Evolutionary conservation across 441 rosid genomes (phyloP).

Genomic region (Raphanus hybrid): DNA sequence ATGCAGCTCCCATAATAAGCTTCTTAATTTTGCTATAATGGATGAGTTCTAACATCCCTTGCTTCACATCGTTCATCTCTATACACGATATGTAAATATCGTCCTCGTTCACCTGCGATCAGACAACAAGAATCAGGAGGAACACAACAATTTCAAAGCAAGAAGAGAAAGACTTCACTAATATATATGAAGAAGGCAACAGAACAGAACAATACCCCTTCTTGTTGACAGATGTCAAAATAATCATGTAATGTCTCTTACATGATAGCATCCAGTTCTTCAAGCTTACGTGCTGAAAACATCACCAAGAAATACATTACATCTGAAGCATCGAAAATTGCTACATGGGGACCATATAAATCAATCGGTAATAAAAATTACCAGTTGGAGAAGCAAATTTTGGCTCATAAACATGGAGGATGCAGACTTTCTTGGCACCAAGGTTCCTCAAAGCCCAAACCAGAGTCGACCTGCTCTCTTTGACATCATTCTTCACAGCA

Average conservation of each 20-base stretch:
- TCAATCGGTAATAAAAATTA: not conserved
- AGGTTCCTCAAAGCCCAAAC: constrained; percentile 67
- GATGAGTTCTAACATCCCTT: constrained; percentile 77
- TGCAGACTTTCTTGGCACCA: constrained; percentile 47
- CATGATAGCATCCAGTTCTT: constrained; percentile 52
- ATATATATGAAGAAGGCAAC: not conserved
- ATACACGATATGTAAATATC: constrained; percentile 44
- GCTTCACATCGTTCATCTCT: constrained; percentile 66
- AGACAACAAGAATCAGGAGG: constrained; percentile 2
- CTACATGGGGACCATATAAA: not conserved
- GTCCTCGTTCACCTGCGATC: constrained; percentile 39
- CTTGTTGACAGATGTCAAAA: constrained; percentile 51
- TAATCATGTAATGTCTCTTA: constrained; percentile 56
- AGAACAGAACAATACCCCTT: constrained; percentile 52
- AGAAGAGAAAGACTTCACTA: not conserved
- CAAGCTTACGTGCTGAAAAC: constrained; percentile 43
- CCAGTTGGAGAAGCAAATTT: constrained; percentile 41
- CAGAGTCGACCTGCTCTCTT: constrained; percentile 60
- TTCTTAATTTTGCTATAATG: constrained; percentile 60
- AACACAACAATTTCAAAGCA: not conserved
- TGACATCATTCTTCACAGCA: constrained; percentile 63
- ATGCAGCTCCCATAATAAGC: constrained; percentile 97
- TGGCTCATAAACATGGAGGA: constrained; percentile 70
- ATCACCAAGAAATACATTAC: not conserved
- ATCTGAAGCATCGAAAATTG: not conserved